Percentiles rank a stretch among this genome's conserved stretches.
Evolutionary conservation across 2,329 filamentous ascomycete species (phyloP).

Genomic region (Xylariaceae sp.): DNA sequence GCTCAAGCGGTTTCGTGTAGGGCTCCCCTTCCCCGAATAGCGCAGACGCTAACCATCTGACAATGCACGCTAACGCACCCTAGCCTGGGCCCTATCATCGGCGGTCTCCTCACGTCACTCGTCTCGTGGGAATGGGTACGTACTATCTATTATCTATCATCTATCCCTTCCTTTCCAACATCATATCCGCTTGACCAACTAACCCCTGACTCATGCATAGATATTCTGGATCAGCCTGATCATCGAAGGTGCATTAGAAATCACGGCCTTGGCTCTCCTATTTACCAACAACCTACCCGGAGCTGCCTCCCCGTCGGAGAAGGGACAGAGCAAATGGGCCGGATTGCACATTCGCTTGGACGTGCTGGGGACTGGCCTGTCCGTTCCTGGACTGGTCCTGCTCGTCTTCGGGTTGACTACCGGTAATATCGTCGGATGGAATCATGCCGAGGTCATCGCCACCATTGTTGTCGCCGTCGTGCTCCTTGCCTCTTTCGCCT

Average conservation of each 20-base stretch:
- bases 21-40: no score
- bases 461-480: neutral
- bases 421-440: constrained; percentile 2
- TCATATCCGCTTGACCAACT: no score
- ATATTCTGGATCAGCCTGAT: constrained; percentile 4
- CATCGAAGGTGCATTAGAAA: neutral
- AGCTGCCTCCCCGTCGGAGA: neutral
- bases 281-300: neutral
- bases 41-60: no score
- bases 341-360: no score
- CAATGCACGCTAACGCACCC: neutral
- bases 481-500: neutral
- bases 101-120: constrained; percentile 1
- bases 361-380: constrained; percentile 1
- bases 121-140: constrained; percentile 4
- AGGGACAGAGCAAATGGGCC: no score
- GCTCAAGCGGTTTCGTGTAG: constrained; percentile 1
- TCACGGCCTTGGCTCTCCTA: neutral
- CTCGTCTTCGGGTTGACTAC: constrained; percentile 1
- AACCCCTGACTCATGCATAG: no score
- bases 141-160: neutral
- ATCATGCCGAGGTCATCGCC: neutral
- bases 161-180: no score
- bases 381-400: constrained; percentile 1
- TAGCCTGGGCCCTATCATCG: constrained; percentile 2